Evolutionary conservation across 495 filamentous ascomycete genomes (phyloP).

Genomic region (Aspergillus affinis): DNA sequence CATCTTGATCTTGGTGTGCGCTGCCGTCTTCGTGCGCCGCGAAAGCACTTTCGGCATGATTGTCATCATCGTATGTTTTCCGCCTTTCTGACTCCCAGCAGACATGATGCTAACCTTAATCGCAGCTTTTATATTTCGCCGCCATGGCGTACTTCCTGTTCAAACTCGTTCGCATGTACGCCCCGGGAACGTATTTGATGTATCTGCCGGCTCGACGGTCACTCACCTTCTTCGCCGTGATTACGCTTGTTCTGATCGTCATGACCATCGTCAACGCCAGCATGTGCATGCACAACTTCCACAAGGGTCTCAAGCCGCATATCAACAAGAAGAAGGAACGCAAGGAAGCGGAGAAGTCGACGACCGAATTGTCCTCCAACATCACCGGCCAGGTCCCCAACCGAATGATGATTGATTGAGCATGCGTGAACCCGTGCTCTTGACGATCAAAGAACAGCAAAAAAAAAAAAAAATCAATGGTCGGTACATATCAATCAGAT

Average conservation of each 20-base stretch:
- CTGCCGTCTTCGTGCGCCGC: conserved; percentile 78
- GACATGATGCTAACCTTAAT: conserved; percentile 19
- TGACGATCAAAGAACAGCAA: conserved; percentile 5
- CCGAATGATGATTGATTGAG: conserved; percentile 89
- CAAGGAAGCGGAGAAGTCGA: conserved; percentile 72
- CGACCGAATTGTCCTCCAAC: conserved; percentile 65
- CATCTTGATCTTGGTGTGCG: conserved; percentile 78
- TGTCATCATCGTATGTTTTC: conserved; percentile 61
- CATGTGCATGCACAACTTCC: conserved; percentile 87
- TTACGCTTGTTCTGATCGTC: conserved; percentile 85
- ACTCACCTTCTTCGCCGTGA: conserved; percentile 88
- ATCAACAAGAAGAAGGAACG: conserved; percentile 62
- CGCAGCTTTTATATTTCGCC: conserved; percentile 75
- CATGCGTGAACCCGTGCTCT: conserved; percentile 10
- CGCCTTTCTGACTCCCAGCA: not conserved
- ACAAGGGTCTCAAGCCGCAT: conserved; percentile 85
- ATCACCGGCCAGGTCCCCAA: conserved; percentile 49
- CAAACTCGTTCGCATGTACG: conserved; percentile 96
- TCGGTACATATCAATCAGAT: conserved; percentile 3
- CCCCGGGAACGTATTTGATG: conserved; percentile 41
- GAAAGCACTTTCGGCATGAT: conserved; percentile 80
- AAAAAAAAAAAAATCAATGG: conserved; percentile 5
- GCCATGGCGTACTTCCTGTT: conserved; percentile 96
- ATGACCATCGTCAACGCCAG: conserved; percentile 86
- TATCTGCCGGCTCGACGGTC: conserved; percentile 76